A percentile compares a stretch with the other conserved stretches of the same genome.
Evolutionary conservation across 176 grass and related monocot genomes (phyloP).

Genomic region (Pontederia paniculata): DNA sequence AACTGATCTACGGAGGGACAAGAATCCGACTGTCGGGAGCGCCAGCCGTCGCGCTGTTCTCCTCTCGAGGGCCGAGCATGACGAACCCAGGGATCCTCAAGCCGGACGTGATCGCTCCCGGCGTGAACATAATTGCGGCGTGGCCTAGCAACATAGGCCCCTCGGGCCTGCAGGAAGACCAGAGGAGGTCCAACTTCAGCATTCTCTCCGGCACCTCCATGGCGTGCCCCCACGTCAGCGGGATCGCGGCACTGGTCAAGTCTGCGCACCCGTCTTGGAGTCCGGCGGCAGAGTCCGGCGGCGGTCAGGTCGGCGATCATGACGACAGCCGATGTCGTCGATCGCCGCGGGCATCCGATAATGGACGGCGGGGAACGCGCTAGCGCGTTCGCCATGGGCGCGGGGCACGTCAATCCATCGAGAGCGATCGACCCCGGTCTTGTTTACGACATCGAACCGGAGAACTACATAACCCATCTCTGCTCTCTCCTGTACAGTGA

Average conservation of each 20-base stretch:
- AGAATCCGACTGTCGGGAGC: slow-evolving; percentile 36
- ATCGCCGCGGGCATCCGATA: slow-evolving; percentile 55
- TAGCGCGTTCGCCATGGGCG: slow-evolving; percentile 44
- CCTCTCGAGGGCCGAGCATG: slow-evolving; percentile 57
- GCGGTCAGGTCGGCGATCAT: slow-evolving; percentile 70
- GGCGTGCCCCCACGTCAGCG: slow-evolving; percentile 77
- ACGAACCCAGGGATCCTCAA: slow-evolving; percentile 74
- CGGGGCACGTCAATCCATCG: slow-evolving; percentile 62
- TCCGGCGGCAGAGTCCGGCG: slow-evolving; percentile 23
- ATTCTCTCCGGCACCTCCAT: slow-evolving; percentile 86
- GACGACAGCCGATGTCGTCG: slow-evolving; percentile 57
- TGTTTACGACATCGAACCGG: slow-evolving; percentile 43
- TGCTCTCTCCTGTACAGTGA: slow-evolving; percentile 67
- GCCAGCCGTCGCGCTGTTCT: slow-evolving; percentile 64
- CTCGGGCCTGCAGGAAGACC: slow-evolving; percentile 47
- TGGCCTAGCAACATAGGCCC: slow-evolving; percentile 61
- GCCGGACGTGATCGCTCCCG: slow-evolving; percentile 62
- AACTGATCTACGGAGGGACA: slow-evolving; percentile 53
- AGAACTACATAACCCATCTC: slow-evolving; percentile 61
- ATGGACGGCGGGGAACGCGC: slow-evolving; percentile 37
- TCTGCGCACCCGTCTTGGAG: slow-evolving; percentile 53
- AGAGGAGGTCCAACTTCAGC: slow-evolving; percentile 55
- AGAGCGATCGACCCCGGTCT: slow-evolving; percentile 46
- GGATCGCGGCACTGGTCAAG: slow-evolving; percentile 51
- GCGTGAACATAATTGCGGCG: slow-evolving; percentile 93